Base-by-base conservation (phyloP, 306 rosid genomes). In the Gleditsia sinensis region DNA sequence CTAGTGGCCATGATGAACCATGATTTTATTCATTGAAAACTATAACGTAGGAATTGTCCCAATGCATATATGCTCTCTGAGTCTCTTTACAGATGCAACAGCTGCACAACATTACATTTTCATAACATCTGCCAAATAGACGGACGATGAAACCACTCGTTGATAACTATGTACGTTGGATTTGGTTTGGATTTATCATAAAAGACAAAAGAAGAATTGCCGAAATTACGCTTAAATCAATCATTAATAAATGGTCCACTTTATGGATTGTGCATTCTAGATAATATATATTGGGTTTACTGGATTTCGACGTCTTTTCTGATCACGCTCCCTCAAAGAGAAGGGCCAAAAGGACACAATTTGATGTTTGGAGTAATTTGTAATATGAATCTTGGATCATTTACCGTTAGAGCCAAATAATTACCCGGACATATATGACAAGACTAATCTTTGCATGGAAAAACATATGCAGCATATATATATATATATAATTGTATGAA, bases 121-220 rank as follows among this genome's bases (percentile, higher is more conserved):
- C n/a, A n/a, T 7, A 14, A 49, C 56, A 46, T 48, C 27, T 36
- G 48, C 40, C 16, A 16, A 55, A 46, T 2, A 2, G 7, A 56
- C 21, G 57, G 56, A 55, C 12, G 50, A 48, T 37, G 11, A 67
- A 51, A 74, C 39, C 40, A 67, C 34, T 36, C 42, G 0, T 33
- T 1, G 25, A 57, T 59, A 20, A 14, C 7, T 36, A 45, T 7
- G 56, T 49, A 48, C 36, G 33, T 36, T n/a, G n/a, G n/a, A n/a
- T 72, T 57, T 36, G 51, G 9, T 43, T 74, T 39, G 54, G 34
- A 50, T 21, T 40, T 20, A 57, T 73, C 58, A 25, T 48, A 16
- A 12, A 28, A 23, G 75, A 74, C 79, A 67, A 67, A 73, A 74
- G 39, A 16, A 43, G 49, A 19, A 51, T 60, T 7, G 60, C 77